These are phyloP conservation scores for Linum trigynum DNA, from an alignment of 345 rosid species.

Conservation along the genomic window DNA sequence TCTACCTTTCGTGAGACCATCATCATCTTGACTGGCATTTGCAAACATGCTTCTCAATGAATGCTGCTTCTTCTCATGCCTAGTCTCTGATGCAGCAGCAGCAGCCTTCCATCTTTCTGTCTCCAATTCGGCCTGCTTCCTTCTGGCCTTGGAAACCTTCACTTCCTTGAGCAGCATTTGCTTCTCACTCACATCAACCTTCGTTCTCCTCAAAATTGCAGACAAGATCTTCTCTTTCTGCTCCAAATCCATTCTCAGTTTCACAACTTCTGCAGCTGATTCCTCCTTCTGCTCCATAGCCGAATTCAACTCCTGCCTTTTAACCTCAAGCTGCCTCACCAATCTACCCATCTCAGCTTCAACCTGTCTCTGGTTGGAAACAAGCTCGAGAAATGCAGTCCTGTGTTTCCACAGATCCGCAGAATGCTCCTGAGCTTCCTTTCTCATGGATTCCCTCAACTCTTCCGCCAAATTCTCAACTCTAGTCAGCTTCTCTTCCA, in stretches of 20 bases:
- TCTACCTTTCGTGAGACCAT: conserved; percentile 25
- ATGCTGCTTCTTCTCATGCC: conserved; percentile 37
- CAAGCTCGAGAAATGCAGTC: conserved; percentile 84
- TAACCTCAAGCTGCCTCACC: conserved; percentile 53
- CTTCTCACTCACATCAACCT: conserved; percentile 56
- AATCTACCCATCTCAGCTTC: conserved; percentile 83
- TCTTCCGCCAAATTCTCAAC: conserved; percentile 46
- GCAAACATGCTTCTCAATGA: conserved; percentile 69
- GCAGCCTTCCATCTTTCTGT: conserved; percentile 45
- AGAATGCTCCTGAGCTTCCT: conserved; percentile 56
- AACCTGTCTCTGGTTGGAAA: conserved; percentile 78
- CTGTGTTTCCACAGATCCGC: conserved; percentile 74
- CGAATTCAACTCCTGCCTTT: conserved; percentile 43
- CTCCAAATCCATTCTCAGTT: conserved; percentile 60
- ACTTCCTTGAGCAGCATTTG: conserved; percentile 59
- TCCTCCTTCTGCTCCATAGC: conserved; percentile 49
- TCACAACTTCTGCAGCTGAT: conserved; percentile 40
- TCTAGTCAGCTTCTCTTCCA: conserved; percentile 46
- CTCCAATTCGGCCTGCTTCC: conserved; percentile 65
- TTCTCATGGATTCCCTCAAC: conserved; percentile 44
- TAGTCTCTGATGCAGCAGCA: conserved; percentile 32
- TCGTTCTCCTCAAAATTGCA: conserved; percentile 69
- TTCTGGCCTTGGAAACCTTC: conserved; percentile 47
- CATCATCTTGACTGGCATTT: conserved; percentile 25
- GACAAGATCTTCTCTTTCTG: conserved; percentile 76